Conservation (phyloP, 768 basidiomycete species). For the Cubamyces sp. region DNA sequence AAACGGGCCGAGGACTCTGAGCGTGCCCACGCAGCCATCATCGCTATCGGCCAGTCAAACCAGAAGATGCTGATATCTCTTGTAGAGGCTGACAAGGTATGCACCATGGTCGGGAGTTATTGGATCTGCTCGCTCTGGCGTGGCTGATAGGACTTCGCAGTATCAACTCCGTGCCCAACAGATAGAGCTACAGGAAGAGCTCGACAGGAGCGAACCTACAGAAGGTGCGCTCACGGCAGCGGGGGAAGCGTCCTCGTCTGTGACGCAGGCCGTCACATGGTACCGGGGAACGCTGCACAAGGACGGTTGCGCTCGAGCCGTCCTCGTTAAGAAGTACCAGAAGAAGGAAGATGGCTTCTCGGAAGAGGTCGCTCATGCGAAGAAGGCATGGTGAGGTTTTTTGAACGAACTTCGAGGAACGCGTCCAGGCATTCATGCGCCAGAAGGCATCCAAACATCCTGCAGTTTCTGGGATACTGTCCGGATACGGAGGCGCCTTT, state of each 20-base stretch:
- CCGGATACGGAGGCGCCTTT: neutral
- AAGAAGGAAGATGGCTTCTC: neutral
- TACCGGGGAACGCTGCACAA: neutral
- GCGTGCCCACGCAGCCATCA: neutral
- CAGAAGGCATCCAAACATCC: conserved; percentile 11
- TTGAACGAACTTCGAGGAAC: neutral
- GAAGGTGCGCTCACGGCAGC: neutral
- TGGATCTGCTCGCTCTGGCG: too few species aligned
- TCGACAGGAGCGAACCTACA: neutral
- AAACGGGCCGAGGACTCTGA: neutral
- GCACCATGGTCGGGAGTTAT: too few species aligned
- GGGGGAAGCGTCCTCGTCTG: neutral
- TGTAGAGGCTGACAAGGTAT: too few species aligned
- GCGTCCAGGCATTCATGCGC: neutral
- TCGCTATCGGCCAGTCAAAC: neutral
- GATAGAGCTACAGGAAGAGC: neutral
- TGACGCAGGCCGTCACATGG: neutral
- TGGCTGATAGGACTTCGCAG: neutral
- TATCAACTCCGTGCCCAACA: neutral
- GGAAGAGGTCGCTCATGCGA: conserved; percentile 1
- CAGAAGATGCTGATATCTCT: neutral
- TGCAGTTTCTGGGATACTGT: conserved; percentile 3
- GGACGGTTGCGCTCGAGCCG: neutral
- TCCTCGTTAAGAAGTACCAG: conserved; percentile 7
- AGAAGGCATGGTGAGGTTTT: conserved; percentile 7